phyloP scores from a whole-genome alignment of 2,329 filamentous ascomycete species.

The Nothopassalora personata region DNA sequence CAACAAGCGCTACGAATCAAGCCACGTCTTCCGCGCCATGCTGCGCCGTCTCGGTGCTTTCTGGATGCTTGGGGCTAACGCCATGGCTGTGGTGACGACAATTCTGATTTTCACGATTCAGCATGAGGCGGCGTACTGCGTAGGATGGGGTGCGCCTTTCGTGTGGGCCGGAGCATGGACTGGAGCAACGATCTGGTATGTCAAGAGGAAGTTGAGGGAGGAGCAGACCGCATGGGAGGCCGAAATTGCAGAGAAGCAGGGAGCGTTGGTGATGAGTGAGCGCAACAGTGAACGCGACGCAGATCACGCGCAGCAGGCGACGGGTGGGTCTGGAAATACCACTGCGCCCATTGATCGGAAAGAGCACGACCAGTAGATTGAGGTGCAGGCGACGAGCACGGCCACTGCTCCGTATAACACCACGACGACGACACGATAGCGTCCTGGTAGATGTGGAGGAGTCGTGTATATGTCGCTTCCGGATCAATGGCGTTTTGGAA shows the following conservation, averaged over 20 bases:
- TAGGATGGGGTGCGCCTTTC: constrained; percentile 48
- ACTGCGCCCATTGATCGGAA: not conserved
- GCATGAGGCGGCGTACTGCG: constrained; percentile 44
- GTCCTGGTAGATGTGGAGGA: not conserved
- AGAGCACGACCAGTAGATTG: not conserved
- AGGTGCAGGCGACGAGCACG: not conserved
- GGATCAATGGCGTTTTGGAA: not conserved
- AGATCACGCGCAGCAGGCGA: not conserved
- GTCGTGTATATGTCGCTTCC: not conserved
- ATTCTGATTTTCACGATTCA: constrained; percentile 45
- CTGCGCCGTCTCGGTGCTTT: constrained; percentile 48
- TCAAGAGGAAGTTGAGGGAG: constrained; percentile 34
- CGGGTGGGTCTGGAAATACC: not conserved
- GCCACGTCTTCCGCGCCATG: constrained; percentile 50
- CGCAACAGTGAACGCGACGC: not conserved
- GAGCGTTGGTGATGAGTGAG: constrained; percentile 4
- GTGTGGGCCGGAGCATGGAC: constrained; percentile 47
- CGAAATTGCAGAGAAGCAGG: constrained; percentile 28
- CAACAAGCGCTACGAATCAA: constrained; percentile 49
- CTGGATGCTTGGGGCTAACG: constrained; percentile 46
- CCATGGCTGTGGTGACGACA: constrained; percentile 38
- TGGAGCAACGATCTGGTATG: constrained; percentile 42
- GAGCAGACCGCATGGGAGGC: constrained; percentile 34
- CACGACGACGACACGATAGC: not conserved
- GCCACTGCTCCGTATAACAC: not conserved